Evolutionary conservation across 2,329 filamentous ascomycete genomes (phyloP).

Genomic region (Pseudocercospora pini-densiflorae): DNA sequence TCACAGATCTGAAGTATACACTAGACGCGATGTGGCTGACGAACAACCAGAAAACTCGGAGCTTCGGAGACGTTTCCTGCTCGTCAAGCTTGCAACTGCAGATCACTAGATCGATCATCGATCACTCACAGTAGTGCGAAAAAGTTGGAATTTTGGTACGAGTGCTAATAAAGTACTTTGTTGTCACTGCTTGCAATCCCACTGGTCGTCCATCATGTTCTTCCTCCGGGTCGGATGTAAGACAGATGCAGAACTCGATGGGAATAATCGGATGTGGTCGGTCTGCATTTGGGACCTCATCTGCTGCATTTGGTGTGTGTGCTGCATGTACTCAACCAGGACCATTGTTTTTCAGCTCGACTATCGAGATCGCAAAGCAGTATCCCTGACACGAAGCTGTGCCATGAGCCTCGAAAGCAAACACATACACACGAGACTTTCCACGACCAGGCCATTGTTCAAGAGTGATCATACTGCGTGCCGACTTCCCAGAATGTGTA

Average conservation of each 20-base stretch:
- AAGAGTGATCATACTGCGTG: not conserved
- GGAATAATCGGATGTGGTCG: not conserved
- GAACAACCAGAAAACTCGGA: conserved; percentile 1
- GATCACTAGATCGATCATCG: conserved; percentile 5
- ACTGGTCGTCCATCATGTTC: not conserved
- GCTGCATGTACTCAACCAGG: not conserved
- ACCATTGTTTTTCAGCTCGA: not conserved
- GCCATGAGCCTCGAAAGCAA: not conserved
- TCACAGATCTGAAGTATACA: conserved; percentile 1
- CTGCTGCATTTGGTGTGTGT: not conserved
- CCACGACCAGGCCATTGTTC: not conserved
- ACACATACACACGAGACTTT: not conserved
- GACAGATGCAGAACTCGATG: not conserved
- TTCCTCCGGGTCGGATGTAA: not conserved
- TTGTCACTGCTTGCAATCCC: not conserved
- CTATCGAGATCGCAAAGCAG: not conserved
- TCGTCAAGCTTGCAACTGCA: not conserved
- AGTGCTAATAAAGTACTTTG: not conserved
- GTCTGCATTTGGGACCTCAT: not conserved
- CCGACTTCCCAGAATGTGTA: not conserved
- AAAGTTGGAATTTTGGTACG: not conserved
- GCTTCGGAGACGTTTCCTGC: not conserved
- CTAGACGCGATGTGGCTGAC: not conserved
- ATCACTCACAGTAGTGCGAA: conserved; percentile 3
- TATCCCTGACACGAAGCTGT: not conserved